These are phyloP conservation scores for Globisporangium nunn DNA, from an alignment of 352 stramenopile genomes.

Conservation along the genomic window DNA sequence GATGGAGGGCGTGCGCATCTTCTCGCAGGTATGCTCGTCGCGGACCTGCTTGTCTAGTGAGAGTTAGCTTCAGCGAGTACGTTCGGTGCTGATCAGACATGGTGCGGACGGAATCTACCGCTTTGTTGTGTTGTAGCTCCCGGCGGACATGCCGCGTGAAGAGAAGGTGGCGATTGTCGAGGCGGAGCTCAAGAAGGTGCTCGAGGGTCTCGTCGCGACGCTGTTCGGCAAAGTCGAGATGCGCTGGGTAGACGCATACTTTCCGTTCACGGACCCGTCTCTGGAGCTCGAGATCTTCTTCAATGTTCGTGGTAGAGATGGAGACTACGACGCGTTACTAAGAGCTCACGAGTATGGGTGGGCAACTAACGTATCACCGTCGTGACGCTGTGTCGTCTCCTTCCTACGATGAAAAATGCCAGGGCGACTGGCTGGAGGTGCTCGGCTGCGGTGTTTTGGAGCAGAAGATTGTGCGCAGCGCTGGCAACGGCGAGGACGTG, in stretches of 20 bases:
- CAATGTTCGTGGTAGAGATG: conserved; percentile 39
- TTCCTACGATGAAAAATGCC: background rate
- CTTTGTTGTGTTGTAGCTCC: conserved; percentile 18
- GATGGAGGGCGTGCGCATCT: conserved; percentile 97
- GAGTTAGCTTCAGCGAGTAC: too few relatives aligned
- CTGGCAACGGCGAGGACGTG: conserved; percentile 74
- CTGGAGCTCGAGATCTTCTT: conserved; percentile 99
- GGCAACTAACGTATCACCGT: too few relatives aligned
- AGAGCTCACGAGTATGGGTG: too few relatives aligned
- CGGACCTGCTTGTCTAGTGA: too few relatives aligned
- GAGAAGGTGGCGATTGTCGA: conserved; percentile 79
- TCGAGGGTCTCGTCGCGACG: conserved; percentile 92
- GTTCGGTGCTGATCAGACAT: too few relatives aligned
- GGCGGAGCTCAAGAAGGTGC: conserved; percentile 92
- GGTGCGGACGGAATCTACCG: too few relatives aligned
- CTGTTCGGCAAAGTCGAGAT: conserved; percentile 93
- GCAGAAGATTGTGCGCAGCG: conserved; percentile 90
- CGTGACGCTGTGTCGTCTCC: background rate
- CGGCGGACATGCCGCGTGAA: conserved; percentile 41
- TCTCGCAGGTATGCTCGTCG: conserved; percentile 54
- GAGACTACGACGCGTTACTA: too few relatives aligned
- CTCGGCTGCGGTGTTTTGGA: conserved; percentile 97
- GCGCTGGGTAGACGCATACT: conserved; percentile 98
- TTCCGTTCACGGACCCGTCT: conserved; percentile 98
- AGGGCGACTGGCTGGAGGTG: conserved; percentile 98